A percentile compares a stretch with the other conserved stretches of the same genome.
These are phyloP conservation scores for Paramarasmius palmivorus DNA, from an alignment of 1,284 basidiomycete species.

Conservation along the genomic window DNA sequence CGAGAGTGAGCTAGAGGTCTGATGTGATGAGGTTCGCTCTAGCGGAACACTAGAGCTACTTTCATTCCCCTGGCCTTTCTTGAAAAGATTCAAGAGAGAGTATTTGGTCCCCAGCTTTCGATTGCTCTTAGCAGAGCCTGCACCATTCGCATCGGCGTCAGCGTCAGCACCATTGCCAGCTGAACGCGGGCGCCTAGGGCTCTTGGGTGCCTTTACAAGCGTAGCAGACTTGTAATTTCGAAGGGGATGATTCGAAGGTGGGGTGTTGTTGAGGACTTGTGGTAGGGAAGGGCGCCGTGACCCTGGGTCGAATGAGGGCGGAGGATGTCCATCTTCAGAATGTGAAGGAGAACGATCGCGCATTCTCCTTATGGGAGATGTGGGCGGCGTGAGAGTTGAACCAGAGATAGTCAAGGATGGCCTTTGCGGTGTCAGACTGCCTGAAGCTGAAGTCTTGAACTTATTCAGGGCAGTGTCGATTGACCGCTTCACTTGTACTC, in stretches of 20 bases:
- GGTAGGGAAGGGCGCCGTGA: constrained; percentile 46
- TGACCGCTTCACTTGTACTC: constrained; percentile 60
- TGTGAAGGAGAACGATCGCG: constrained; percentile 34
- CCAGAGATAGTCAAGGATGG: constrained; percentile 24
- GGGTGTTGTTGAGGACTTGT: constrained; percentile 33
- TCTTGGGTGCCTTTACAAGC: constrained; percentile 21
- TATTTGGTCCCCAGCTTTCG: constrained; percentile 52
- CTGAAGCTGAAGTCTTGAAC: constrained; percentile 42
- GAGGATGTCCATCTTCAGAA: constrained; percentile 23
- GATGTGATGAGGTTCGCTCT: constrained; percentile 19
- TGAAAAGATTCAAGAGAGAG: constrained; percentile 61
- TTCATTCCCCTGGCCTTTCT: constrained; percentile 47
- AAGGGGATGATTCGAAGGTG: constrained; percentile 1
- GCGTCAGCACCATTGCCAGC: constrained; percentile 56
- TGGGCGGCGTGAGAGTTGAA: constrained; percentile 36
- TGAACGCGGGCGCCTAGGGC: constrained; percentile 53
- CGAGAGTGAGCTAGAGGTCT: constrained; percentile 15
- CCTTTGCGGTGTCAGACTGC: neutral
- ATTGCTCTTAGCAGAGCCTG: constrained; percentile 28
- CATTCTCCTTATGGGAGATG: constrained; percentile 38
- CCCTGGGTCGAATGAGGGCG: constrained; percentile 30
- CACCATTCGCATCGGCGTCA: constrained; percentile 26
- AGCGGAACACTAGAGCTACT: constrained; percentile 19
- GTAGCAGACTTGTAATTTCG: constrained; percentile 14
- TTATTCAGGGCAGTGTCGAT: constrained; percentile 63